phyloP scores from a whole-genome alignment of 495 filamentous ascomycete species.

The Xylona heveae region DNA sequence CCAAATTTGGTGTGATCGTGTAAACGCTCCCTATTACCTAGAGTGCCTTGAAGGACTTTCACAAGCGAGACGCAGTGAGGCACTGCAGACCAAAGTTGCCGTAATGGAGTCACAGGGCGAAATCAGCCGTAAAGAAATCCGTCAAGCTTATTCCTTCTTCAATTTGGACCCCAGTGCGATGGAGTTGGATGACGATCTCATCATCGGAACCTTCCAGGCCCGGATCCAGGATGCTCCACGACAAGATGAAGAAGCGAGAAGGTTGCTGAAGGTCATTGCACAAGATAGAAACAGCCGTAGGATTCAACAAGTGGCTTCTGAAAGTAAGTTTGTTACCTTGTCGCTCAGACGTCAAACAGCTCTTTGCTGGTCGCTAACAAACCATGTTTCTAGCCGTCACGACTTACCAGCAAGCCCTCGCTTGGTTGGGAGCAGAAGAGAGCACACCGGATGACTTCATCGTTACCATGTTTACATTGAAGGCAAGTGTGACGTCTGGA shows the following conservation, averaged over 20 bases:
- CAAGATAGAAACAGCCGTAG: constrained; percentile 24
- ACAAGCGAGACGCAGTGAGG: constrained; percentile 18
- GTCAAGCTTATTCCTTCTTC: constrained; percentile 30
- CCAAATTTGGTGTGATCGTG: constrained; percentile 17
- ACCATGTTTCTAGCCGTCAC: constrained; percentile 22
- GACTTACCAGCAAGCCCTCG: constrained; percentile 36
- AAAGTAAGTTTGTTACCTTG: constrained; percentile 18
- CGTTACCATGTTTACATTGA: constrained; percentile 32
- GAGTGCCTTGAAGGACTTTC: constrained; percentile 24
- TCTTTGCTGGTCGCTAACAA: constrained; percentile 1
- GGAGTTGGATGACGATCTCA: constrained; percentile 27
- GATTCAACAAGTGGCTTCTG: constrained; percentile 31
- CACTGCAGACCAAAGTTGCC: constrained; percentile 16
- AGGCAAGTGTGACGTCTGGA: constrained; percentile 17
- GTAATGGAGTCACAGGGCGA: constrained; percentile 20
- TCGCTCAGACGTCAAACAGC: neutral
- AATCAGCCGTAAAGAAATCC: constrained; percentile 18
- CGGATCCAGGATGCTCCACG: constrained; percentile 22
- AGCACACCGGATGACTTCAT: constrained; percentile 36
- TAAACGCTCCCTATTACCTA: constrained; percentile 23
- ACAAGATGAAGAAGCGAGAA: constrained; percentile 27
- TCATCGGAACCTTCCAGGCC: constrained; percentile 34
- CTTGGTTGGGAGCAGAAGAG: constrained; percentile 30
- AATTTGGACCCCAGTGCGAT: constrained; percentile 18
- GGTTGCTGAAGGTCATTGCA: constrained; percentile 33